Evolutionary conservation across 2,329 filamentous ascomycete species (phyloP), one percentile per base, ranked within the genome.

Genomic region (Chrysoporthe deuterocubensis): DNA sequence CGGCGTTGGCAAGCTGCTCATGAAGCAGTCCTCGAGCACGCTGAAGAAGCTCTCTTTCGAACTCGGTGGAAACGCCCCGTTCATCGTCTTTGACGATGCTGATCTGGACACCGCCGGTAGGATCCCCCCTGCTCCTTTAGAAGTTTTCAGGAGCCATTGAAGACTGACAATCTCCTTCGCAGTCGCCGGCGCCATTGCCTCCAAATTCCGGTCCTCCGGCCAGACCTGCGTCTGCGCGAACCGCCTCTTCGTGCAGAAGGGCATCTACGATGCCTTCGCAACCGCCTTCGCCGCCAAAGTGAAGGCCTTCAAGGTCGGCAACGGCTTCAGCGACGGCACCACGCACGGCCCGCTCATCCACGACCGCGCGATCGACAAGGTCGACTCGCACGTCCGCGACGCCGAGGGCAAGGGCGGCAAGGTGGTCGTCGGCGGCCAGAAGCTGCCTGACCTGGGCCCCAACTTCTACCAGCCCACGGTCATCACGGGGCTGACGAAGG

Each of bases 151-250:
- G 3, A 1, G 4, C 18, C 21, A 34, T 11, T 5, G 14, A n/a
- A 18, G 18, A 13, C 34, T 40, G 26, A 61, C 43, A 4, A 37
- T 42, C n/a, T 11, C 26, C 6, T 58, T 16, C 14, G 11, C 21
- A 61, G 93, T 98, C 0, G 82, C 88, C 0, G 95, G 94, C 37
- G 94, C 94, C 60, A 87, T 98, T 65, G 83, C 90, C 34, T 94
- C 89, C 75, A 99, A 98, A 79, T 98, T 98, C 88, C 91, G 96
- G 65, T 93, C 91, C 48, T 96, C 93, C 0, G 96, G 96, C 46
- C 96, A 99, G 84, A 98, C 96, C 0, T 99, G 96, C 78, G 94
- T 98, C 32, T 94, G 92, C 75, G 92, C 92, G 37, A 96, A 96
- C 82, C 86, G 93, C 42, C 87, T 96, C 71, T 95, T 92, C 78